Conservation (phyloP, 73 alveolate genomes). For the Paramecium sonneborni region DNA sequence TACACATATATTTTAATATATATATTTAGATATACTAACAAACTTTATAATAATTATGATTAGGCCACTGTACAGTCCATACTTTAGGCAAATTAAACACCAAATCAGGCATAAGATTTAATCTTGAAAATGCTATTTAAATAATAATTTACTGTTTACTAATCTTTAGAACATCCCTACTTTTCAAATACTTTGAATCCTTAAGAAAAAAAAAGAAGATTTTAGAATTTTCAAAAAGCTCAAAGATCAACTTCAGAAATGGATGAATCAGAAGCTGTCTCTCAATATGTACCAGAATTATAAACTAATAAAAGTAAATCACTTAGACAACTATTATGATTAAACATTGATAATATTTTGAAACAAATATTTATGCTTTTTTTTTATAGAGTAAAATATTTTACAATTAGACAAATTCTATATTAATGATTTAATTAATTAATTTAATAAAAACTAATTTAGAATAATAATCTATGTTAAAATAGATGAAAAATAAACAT, state of each 20-base stretch:
- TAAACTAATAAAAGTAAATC: slow-evolving; percentile 8
- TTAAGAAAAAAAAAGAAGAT: background rate
- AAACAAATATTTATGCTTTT: too few relatives aligned
- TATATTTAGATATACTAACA: background rate
- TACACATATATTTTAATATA: background rate
- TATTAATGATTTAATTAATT: too few relatives aligned
- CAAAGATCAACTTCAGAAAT: background rate
- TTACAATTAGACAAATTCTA: too few relatives aligned
- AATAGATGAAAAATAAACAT: too few relatives aligned
- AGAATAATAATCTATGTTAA: too few relatives aligned
- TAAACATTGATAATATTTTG: too few relatives aligned
- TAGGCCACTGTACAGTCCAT: too few relatives aligned
- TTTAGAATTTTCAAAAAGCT: background rate
- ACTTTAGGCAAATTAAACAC: background rate
- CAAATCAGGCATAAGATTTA: background rate
- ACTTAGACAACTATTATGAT: background rate
- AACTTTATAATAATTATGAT: background rate
- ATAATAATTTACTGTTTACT: background rate
- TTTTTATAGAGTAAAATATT: too few relatives aligned
- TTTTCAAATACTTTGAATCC: background rate
- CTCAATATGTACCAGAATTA: background rate
- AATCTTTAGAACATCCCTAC: background rate
- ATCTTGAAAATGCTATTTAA: background rate
- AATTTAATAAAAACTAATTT: too few relatives aligned
- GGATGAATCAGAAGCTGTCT: background rate